Percentiles rank a stretch among this genome's conserved stretches.
Evolutionary conservation across 805 yeast species (phyloP).

Genomic region (Pichia occidentalis): DNA sequence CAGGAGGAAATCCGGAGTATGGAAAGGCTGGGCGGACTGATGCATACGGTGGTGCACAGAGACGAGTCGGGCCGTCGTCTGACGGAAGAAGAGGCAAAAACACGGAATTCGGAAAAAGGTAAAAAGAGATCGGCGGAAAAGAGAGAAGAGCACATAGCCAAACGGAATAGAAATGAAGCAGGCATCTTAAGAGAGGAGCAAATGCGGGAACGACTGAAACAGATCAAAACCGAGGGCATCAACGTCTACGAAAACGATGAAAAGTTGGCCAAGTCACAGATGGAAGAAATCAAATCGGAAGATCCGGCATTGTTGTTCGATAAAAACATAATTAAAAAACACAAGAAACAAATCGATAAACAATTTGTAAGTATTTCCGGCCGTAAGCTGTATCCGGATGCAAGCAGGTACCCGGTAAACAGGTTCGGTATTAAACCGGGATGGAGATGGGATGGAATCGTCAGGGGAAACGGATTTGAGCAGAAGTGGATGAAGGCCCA

Average conservation of each 20-base stretch:
- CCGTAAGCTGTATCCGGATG: slow-evolving; percentile 48
- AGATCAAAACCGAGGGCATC: slow-evolving; percentile 22
- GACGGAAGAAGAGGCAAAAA: slow-evolving; percentile 1
- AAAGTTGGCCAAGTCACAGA: slow-evolving; percentile 32
- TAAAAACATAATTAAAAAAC: slow-evolving; percentile 20
- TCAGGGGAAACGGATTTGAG: slow-evolving; percentile 86
- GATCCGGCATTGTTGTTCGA: slow-evolving; percentile 59
- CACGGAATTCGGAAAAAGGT: too few relatives aligned
- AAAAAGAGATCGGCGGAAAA: slow-evolving; percentile 20
- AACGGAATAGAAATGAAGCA: slow-evolving; percentile 34
- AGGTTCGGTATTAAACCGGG: slow-evolving; percentile 78
- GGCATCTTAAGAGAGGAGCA: slow-evolving; percentile 33
- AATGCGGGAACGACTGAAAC: slow-evolving; percentile 27
- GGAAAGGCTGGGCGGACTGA: slow-evolving; percentile 6
- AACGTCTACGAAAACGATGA: slow-evolving; percentile 33
- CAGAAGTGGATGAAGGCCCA: slow-evolving; percentile 43
- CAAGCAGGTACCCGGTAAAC: slow-evolving; percentile 46
- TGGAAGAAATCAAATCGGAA: slow-evolving; percentile 36
- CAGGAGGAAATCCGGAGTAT: slow-evolving; percentile 27
- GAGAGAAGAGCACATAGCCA: slow-evolving; percentile 23
- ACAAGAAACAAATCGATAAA: slow-evolving; percentile 11
- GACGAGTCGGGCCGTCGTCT: slow-evolving; percentile 50
- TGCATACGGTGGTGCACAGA: slow-evolving; percentile 44
- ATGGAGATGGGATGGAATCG: slow-evolving; percentile 85
- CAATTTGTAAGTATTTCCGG: slow-evolving; percentile 35